Percentiles rank a stretch among this genome's conserved stretches.
These are phyloP conservation scores for Cordyceps tenuipes DNA, from an alignment of 2,329 filamentous ascomycete species.

Conservation along the genomic window DNA sequence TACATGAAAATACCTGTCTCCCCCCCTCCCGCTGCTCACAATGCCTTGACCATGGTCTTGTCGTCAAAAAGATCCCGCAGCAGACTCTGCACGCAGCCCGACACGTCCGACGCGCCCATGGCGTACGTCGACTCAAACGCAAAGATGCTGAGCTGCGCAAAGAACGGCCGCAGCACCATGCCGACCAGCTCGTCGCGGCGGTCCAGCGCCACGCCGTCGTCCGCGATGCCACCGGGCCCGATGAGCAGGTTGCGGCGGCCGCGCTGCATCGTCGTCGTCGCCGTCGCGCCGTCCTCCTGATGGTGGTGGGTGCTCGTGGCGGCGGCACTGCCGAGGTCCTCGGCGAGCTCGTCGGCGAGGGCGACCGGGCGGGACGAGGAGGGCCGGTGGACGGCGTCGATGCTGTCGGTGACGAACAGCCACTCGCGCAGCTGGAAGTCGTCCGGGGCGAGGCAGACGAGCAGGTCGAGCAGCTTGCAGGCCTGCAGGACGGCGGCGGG, in stretches of 20 bases:
- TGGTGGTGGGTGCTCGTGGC: constrained; percentile 11
- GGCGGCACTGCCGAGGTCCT: constrained; percentile 52
- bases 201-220: constrained; percentile 46
- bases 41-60: constrained; percentile 54
- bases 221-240: constrained; percentile 41
- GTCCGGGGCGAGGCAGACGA: constrained; percentile 81
- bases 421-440: constrained; percentile 98
- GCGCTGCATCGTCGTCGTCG: constrained; percentile 25
- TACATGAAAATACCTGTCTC: neutral
- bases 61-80: constrained; percentile 75
- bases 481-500: constrained; percentile 75
- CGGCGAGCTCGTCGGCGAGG: constrained; percentile 76
- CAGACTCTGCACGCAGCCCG: constrained; percentile 54
- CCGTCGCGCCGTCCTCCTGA: neutral
- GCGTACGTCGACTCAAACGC: constrained; percentile 90
- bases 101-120: constrained; percentile 62
- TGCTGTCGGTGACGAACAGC: constrained; percentile 95
- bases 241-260: constrained; percentile 16
- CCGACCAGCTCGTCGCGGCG: constrained; percentile 62
- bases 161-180: constrained; percentile 77
- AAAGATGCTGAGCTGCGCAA: constrained; percentile 84
- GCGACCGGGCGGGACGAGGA: constrained; percentile 60
- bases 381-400: constrained; percentile 86
- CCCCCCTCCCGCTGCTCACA: constrained; percentile 27
- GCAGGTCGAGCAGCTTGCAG: constrained; percentile 83